phyloP scores from a whole-genome alignment of 148 eudicot genomes.

The Vaccinium vitisidaea region DNA sequence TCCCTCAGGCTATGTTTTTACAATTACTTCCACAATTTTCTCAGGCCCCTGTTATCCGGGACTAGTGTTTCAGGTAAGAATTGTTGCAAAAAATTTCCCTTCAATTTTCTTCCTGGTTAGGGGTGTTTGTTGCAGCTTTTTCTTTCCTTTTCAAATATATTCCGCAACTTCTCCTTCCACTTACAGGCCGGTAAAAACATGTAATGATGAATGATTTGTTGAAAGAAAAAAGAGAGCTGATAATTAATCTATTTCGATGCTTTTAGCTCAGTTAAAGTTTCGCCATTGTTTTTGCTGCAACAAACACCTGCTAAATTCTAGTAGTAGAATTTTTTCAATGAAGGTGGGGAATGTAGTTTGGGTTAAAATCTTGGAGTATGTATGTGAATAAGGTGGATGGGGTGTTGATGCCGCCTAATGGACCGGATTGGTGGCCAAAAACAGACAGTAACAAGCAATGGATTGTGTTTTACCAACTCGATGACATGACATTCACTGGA shows the following conservation, averaged over 20 bases:
- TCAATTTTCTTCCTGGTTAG: not conserved
- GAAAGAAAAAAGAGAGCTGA: not conserved
- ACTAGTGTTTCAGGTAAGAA: slow-evolving; percentile 67
- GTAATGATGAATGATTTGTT: not conserved
- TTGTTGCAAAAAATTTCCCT: not conserved
- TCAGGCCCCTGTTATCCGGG: slow-evolving; percentile 88
- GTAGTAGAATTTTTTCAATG: not conserved
- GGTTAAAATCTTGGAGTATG: not conserved
- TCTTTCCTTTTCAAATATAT: not conserved
- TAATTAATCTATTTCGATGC: not conserved
- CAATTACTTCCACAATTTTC: slow-evolving; percentile 78
- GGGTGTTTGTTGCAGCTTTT: not conserved
- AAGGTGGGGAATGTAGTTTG: not conserved
- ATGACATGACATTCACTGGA: slow-evolving; percentile 68
- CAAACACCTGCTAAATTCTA: not conserved
- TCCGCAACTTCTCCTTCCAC: not conserved
- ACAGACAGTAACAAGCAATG: slow-evolving; percentile 81
- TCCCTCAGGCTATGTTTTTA: slow-evolving; percentile 52
- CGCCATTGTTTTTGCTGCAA: not conserved
- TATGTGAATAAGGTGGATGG: slow-evolving; percentile 60
- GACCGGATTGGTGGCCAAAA: slow-evolving; percentile 93
- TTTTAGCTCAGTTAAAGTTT: not conserved
- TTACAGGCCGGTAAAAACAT: not conserved
- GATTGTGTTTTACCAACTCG: slow-evolving; percentile 75
- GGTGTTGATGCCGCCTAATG: slow-evolving; percentile 75